phyloP scores from a whole-genome alignment of 2,329 filamentous ascomycete species.

The Fusarium sp. region DNA sequence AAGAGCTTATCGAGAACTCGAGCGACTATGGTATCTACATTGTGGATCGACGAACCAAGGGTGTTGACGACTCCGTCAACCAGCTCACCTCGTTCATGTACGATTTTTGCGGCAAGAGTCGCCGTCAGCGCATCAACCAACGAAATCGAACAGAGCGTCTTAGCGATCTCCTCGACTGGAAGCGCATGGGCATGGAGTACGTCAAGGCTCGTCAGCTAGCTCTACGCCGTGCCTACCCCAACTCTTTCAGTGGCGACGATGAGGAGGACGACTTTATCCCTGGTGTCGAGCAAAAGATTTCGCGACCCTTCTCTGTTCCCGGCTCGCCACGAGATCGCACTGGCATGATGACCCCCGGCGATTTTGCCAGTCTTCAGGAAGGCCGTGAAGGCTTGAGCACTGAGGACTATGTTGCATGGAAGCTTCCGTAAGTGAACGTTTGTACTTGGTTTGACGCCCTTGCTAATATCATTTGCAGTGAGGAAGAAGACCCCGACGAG shows the following conservation, averaged over 20 bases:
- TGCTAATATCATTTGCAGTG: conserved; percentile 60
- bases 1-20: conserved; percentile 97
- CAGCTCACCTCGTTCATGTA: conserved; percentile 89
- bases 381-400: conserved; percentile 91
- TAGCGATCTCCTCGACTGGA: conserved; percentile 97
- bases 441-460: not conserved
- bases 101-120: conserved; percentile 92
- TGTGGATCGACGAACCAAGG: conserved; percentile 93
- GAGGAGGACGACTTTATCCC: conserved; percentile 91
- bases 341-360: conserved; percentile 99
- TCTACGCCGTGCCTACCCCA: conserved; percentile 88
- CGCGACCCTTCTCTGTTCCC: conserved; percentile 90
- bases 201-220: conserved; percentile 96
- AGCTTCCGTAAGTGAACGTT: conserved; percentile 82
- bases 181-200: conserved; percentile 99
- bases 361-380: conserved; percentile 96
- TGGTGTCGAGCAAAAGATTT: conserved; percentile 93
- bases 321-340: conserved; percentile 90
- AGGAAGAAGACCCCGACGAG: conserved; percentile 90
- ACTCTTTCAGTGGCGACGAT: conserved; percentile 82
- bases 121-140: conserved; percentile 97
- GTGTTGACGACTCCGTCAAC: conserved; percentile 96
- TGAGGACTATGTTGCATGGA: conserved; percentile 98
- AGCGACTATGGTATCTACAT: conserved; percentile 99
- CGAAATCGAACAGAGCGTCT: conserved; percentile 95